Evolutionary conservation across 805 yeast genomes (phyloP).

Genomic region (Ogataea pilisensis): DNA sequence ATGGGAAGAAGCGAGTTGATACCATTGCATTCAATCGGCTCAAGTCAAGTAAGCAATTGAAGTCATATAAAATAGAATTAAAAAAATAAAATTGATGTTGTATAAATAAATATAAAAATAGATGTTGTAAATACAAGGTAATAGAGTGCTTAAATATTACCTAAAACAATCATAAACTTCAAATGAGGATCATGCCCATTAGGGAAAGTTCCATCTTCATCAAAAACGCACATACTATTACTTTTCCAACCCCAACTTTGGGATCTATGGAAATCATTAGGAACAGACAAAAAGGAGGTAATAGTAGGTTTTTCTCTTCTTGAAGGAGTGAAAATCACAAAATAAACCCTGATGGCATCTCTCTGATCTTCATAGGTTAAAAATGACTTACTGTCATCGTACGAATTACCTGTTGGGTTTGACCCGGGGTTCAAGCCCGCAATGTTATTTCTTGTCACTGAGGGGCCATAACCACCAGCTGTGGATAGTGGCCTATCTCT

Average conservation of each 20-base stretch:
- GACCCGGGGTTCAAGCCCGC: slow-evolving; percentile 2
- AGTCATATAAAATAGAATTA: too few species aligned
- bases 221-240: slow-evolving; percentile 47
- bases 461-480: slow-evolving; percentile 1
- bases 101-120: too few species aligned
- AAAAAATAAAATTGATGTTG: too few species aligned
- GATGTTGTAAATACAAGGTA: background rate
- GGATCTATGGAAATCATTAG: slow-evolving; percentile 46
- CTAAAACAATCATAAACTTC: slow-evolving; percentile 48
- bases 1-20: slow-evolving; percentile 47
- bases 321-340: slow-evolving; percentile 52
- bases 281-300: slow-evolving; percentile 53
- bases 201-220: slow-evolving; percentile 44
- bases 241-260: slow-evolving; percentile 66
- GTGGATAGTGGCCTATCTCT: slow-evolving; percentile 8
- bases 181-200: slow-evolving; percentile 40
- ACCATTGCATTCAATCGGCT: too few species aligned
- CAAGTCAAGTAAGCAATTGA: too few species aligned
- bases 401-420: background rate
- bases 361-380: slow-evolving; percentile 46
- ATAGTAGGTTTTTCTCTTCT: slow-evolving; percentile 40
- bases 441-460: background rate
- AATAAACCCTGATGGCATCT: slow-evolving; percentile 42
- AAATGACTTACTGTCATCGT: slow-evolving; percentile 25
- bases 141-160: slow-evolving; percentile 32